Conservation (phyloP, 352 stramenopile species). For the Globisporangium radiosum region DNA sequence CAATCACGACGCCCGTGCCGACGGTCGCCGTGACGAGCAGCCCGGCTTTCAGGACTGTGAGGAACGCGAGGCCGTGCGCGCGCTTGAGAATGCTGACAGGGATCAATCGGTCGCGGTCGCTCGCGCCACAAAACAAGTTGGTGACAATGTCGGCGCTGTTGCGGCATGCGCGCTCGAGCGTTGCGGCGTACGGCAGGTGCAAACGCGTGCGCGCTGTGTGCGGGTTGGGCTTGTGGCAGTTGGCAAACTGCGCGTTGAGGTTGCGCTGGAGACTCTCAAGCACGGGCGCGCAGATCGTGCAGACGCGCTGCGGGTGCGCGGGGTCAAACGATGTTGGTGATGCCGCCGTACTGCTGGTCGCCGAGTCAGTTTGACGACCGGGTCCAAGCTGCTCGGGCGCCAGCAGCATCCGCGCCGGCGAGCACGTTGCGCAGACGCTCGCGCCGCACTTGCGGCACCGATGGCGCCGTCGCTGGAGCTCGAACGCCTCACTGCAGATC, state of each 20-base stretch:
- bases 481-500: constrained; percentile 74
- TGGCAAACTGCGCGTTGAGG: constrained; percentile 65
- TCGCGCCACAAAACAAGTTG: constrained; percentile 75
- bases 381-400: constrained; percentile 51
- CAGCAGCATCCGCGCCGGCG: constrained; percentile 67
- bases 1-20: constrained; percentile 87
- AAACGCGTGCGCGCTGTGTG: constrained; percentile 65
- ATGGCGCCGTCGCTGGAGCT: constrained; percentile 67
- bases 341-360: constrained; percentile 7
- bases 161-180: constrained; percentile 68
- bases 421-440: constrained; percentile 63
- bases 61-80: constrained; percentile 75
- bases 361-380: too few species aligned
- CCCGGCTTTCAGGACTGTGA: constrained; percentile 81
- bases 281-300: constrained; percentile 72
- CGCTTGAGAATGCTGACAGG: constrained; percentile 76
- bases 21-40: constrained; percentile 80
- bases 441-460: constrained; percentile 71
- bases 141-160: constrained; percentile 72
- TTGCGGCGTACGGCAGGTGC: constrained; percentile 67
- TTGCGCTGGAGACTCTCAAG: constrained; percentile 68
- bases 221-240: constrained; percentile 80
- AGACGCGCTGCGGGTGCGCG: constrained; percentile 68
- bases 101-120: constrained; percentile 68
- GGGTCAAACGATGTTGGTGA: constrained; percentile 59